Conservation (phyloP, 345 rosid genomes). For the Adansonia digitata region DNA sequence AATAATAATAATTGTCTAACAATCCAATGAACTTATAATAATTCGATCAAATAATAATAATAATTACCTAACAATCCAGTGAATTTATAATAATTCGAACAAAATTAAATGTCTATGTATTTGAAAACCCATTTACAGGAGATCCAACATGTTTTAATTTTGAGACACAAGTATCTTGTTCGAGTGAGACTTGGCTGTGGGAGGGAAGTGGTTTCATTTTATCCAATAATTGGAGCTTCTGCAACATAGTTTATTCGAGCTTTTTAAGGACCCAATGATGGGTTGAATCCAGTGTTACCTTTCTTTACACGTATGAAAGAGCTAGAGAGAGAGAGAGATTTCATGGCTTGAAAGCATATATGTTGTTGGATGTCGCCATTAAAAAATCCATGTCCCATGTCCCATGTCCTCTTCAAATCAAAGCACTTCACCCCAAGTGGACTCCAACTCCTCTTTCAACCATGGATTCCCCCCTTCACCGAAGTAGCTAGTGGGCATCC, state of each 20-base stretch:
- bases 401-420: constrained; percentile 45
- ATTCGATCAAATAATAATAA: no score
- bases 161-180: no score
- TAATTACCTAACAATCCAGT: no score
- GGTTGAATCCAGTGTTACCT: constrained; percentile 40
- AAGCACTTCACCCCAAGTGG: constrained; percentile 65
- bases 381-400: constrained; percentile 22
- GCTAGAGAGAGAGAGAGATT: constrained; percentile 9
- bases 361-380: constrained; percentile 36
- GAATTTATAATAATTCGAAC: no score
- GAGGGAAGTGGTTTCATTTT: constrained; percentile 25
- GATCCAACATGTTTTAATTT: no score
- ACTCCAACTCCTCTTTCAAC: constrained; percentile 94
- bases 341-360: constrained; percentile 54
- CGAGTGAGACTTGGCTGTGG: constrained; percentile 15
- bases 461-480: constrained; percentile 40
- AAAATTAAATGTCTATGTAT: no score
- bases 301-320: constrained; percentile 59
- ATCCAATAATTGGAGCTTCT: constrained; percentile 46
- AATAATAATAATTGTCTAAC: no score
- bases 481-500: constrained; percentile 61
- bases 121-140: no score
- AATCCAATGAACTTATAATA: no score
- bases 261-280: constrained; percentile 53
- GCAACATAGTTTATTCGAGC: constrained; percentile 21